Evolutionary conservation across 2,329 filamentous ascomycete genomes (phyloP), one percentile per base, ranked within the genome.

Genomic region (Aspergillus pseudonomiae): DNA sequence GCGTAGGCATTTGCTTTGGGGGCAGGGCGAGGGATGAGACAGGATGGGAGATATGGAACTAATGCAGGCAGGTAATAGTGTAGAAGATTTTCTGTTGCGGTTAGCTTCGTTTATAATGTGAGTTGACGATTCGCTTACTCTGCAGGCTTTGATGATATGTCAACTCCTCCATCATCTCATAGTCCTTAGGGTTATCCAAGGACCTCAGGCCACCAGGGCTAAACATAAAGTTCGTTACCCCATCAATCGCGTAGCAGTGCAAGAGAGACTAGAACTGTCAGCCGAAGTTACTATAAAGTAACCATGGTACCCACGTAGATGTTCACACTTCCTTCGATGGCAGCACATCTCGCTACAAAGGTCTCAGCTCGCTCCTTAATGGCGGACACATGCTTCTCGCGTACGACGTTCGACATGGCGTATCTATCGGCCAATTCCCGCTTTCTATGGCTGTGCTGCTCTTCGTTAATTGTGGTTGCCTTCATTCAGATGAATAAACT

Each of bases 201-300:
- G 88, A 89, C 64, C 88, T 81, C 1, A 86, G 85, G 2, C 88
- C 89, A 62, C 86, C 82, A 0, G 88, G 88, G 60, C 89, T 86
- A 71, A 91, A 90, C n/a, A 91, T 81, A 67, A 90, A 88, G 69
- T 90, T 86, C 0, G 88, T 89, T 32, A 88, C 84, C 68, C 89
- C 90, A 71, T 91, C 89, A 59, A 90, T 86, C 0, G 89, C 89
- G 72, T 89, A 91, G 30, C 88, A 84, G 66, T 91, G 89, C 1
- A 91, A 78, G 26, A 76, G 79, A 74, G 69, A 68, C 74, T 78
- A 45, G 1, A 34, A 19, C 6, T 0, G 28, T 64, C 19, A 60
- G 39, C 32, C 39, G 21, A 4, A 19, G 6, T 19, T 2, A 41
- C 2, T 12, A 11, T 41, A 19, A 19, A 12, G 5, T 34, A 16